Base-by-base conservation (phyloP, 345 rosid species). In the Citrus medica region DNA sequence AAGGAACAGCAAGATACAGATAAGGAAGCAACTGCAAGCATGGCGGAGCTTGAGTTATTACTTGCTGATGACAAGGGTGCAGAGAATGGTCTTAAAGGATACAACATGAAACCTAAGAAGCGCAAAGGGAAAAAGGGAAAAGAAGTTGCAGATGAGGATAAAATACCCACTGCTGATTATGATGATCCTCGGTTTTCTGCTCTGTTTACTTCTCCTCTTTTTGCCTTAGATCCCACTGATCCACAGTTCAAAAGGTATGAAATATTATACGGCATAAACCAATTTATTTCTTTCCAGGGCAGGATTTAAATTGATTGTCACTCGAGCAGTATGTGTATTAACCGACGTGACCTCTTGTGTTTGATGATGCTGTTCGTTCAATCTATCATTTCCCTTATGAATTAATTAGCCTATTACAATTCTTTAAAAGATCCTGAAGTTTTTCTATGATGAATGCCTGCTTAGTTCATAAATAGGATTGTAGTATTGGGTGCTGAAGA, bases 141-240 rank as follows among this genome's bases (percentile, higher is more conserved):
- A 38, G 90, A 83, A 69, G 85, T 83, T 77, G 76, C 78, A 10
- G 89, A 87, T 14, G 95, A 88, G 69, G 89, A 86, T 25, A 92
- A 92, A 88, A 80, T 94, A 82, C 99, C 99, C 25, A 42, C 82
- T 0, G 84, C 76, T 62, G 87, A 83, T 78, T 84, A 79, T 24
- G 83, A 89, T 4, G 99, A 96, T 81, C 85, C 92, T 7, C 86
- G 99, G 79, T 96, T 96, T 81, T 81, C 98, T 28, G 86, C 88
- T 79, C 75, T 86, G 75, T 81, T 87, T 80, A 84, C 79, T 9
- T 85, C 92, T 46, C 92, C 93, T 72, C 84, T 79, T 67, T 96
- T 78, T 86, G 93, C 97, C 59, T 82, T 94, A 83, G 99, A 96
- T 80, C 99, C 99, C 73, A 96, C 99, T 9, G 90, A 96, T 84